A percentile compares a stretch with the other conserved stretches of the same genome.
phyloP scores from a whole-genome alignment of 176 grass and related monocot genomes.

The Cenchrus americanus region DNA sequence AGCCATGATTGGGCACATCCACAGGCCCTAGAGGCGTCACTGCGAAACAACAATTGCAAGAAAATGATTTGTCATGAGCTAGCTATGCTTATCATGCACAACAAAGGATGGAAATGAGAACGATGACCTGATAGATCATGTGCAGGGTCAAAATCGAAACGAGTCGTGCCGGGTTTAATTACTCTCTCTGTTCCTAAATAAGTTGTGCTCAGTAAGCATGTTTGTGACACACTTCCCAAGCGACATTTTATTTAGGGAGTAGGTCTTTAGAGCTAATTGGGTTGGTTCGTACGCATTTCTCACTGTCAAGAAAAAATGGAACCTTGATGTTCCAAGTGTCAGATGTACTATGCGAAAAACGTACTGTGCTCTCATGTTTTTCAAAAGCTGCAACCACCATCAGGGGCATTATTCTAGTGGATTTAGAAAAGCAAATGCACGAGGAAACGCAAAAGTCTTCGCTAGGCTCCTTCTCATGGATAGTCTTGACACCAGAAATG shows the following conservation, averaged over 20 bases:
- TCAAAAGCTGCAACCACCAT: constrained; percentile 13
- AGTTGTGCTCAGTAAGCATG: no score
- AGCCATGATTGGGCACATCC: constrained; percentile 26
- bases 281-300: background rate
- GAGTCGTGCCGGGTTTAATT: background rate
- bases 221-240: no score
- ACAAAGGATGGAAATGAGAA: no score
- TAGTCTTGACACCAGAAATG: background rate
- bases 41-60: background rate
- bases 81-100: background rate
- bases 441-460: background rate
- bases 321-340: background rate
- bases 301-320: background rate
- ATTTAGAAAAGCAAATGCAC: background rate
- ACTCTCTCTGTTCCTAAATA: no score
- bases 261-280: background rate
- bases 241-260: no score
- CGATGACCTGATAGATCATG: no score
- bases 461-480: background rate
- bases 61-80: background rate
- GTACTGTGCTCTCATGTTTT: background rate
- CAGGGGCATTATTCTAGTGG: background rate
- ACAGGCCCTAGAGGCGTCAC: background rate
- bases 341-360: background rate
- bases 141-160: background rate